Evolutionary conservation across 1,139 yeast species (phyloP), one percentile per base, ranked within the genome.

Genomic region (Taphrina populina): DNA sequence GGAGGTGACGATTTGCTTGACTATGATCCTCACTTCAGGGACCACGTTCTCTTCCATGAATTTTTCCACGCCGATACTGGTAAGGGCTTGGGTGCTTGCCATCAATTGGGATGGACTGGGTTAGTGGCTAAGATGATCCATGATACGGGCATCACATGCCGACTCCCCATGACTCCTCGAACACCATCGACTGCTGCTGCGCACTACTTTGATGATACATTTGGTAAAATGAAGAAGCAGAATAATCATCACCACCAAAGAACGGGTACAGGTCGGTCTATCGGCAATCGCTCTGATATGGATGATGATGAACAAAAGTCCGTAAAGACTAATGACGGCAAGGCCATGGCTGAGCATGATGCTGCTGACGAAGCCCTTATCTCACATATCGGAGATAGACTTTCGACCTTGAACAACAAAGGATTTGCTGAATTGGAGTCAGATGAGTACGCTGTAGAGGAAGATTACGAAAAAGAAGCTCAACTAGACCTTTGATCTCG

Each of bases 71-170:
- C 95, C 64, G 97, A 90, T 66, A 84, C 95, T 1, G 97, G 97
- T 46, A 79, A 95, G 64, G 97, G 97, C 4, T 73, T 90, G 59
- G 97, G 97, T 35, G 92, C 96, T 1, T 83, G 92, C 46, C 96
- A 92, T 73, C 97, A 90, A 72, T 84, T 90, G 73, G 97, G 97
- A 13, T 90, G 97, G 97, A 90, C 97, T 0, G 90, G 95, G 0
- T 77, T 90, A 47, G 94, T 88, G 57, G 95, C 96, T 47, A 86
- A 92, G 70, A 81, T 94, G 80, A 88, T 90, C 66, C 95, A 87
- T 67, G 97, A 90, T 24, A 54, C 58, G 20, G 54, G 58, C 26
- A 46, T 54, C 49, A 33, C 41, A 4, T 54, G 54, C 23, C 44
- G 54, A 21, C 46, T 60, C n/a, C 65, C 70, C 17, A 61, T 61